Conservation (phyloP, 139 green algal genomes). For the Diplosphaera chodatii region DNA sequence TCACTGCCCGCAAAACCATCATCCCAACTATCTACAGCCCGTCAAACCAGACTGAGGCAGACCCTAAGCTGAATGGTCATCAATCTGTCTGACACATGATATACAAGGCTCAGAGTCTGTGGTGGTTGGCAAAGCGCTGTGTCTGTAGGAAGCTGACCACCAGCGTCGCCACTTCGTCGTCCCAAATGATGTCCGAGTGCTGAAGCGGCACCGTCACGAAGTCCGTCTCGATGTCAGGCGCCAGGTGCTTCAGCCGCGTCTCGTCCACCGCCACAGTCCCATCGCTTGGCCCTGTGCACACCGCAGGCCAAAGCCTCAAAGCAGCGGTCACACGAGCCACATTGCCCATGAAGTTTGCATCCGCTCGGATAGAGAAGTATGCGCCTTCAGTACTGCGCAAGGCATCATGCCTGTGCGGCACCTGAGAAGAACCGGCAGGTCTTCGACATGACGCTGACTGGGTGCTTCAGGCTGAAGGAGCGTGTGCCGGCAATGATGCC, state of each 20-base stretch:
- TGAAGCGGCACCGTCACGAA: background rate
- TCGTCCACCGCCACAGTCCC: background rate
- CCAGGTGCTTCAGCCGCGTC: background rate
- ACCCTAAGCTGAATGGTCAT: no score
- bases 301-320: background rate
- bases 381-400: no score
- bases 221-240: background rate
- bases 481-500: constrained; percentile 17
- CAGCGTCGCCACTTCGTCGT: background rate
- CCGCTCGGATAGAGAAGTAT: no score
- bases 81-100: no score
- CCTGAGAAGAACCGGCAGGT: constrained; percentile 6
- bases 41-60: no score
- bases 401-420: no score
- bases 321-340: no score
- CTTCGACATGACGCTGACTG: background rate
- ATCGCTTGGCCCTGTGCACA: background rate
- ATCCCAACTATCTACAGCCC: no score
- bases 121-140: background rate
- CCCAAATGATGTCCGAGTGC: background rate
- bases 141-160: background rate
- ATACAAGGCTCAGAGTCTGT: no score
- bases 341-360: no score
- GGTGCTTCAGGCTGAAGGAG: background rate
- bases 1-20: no score